These are phyloP conservation scores for Lasiosphaeria miniovina DNA, from an alignment of 495 filamentous ascomycete genomes.

Conservation along the genomic window DNA sequence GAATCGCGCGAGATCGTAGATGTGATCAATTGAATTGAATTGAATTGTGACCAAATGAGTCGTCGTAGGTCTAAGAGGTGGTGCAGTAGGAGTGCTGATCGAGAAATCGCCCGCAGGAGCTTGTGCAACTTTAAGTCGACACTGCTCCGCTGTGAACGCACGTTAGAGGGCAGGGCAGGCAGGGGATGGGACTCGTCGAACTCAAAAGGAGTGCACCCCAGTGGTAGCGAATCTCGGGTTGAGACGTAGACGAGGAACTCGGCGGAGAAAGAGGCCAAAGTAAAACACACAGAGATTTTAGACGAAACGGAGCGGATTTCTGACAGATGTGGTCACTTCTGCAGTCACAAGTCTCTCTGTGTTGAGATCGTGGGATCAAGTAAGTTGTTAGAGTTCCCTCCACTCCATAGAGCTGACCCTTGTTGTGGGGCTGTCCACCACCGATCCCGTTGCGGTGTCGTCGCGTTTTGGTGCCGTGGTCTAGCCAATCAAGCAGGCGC, in stretches of 20 bases:
- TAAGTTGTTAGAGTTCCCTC: constrained; percentile 10
- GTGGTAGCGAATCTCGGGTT: too few relatives aligned
- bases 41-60: neutral
- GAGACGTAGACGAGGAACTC: too few relatives aligned
- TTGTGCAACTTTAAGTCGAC: neutral
- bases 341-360: neutral
- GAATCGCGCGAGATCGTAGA: too few relatives aligned
- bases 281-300: neutral
- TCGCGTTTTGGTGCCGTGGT: constrained; percentile 23
- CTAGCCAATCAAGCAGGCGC: constrained; percentile 17
- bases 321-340: neutral
- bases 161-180: neutral
- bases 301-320: neutral
- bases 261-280: neutral
- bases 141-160: neutral
- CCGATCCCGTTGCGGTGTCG: constrained; percentile 14
- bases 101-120: neutral
- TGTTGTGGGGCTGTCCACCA: constrained; percentile 1
- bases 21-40: neutral
- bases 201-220: neutral
- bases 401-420: constrained; percentile 6
- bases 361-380: constrained; percentile 1
- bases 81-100: neutral
- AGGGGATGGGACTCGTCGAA: neutral
- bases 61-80: neutral